These are phyloP conservation scores for Trichosporon sp. DNA, from an alignment of 1,284 basidiomycete genomes.

Conservation along the genomic window DNA sequence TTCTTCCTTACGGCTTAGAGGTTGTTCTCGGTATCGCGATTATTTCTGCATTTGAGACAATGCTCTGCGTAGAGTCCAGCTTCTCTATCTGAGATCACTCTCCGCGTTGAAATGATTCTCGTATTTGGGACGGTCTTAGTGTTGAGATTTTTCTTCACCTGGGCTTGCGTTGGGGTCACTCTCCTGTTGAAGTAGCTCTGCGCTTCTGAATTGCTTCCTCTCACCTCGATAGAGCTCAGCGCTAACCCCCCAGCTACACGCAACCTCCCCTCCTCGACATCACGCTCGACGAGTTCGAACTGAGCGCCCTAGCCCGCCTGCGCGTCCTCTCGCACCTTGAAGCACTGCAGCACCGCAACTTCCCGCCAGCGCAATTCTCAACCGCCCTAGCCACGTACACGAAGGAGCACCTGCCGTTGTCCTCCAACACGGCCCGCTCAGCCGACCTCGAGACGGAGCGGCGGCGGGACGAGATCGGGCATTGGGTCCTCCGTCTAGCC, in stretches of 20 bases:
- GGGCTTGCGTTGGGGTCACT: no score
- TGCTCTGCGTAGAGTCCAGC: no score
- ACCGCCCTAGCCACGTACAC: slow-evolving; percentile 32
- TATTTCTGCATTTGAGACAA: no score
- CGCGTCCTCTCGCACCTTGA: slow-evolving; percentile 88
- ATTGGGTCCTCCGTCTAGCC: slow-evolving; percentile 90
- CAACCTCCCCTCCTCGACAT: slow-evolving; percentile 81
- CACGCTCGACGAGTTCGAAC: slow-evolving; percentile 94
- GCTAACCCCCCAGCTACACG: slow-evolving; percentile 61
- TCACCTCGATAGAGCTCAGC: neutral
- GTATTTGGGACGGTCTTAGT: no score
- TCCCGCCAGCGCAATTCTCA: slow-evolving; percentile 36
- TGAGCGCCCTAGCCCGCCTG: slow-evolving; percentile 80
- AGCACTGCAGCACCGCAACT: slow-evolving; percentile 55
- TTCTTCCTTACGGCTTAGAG: no score
- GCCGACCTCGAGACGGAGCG: slow-evolving; percentile 62
- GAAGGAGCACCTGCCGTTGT: slow-evolving; percentile 54
- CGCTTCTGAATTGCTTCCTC: no score
- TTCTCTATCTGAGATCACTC: no score
- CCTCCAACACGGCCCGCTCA: slow-evolving; percentile 56
- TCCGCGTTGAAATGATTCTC: no score
- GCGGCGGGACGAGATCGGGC: slow-evolving; percentile 80
- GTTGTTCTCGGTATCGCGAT: no score
- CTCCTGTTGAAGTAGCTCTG: slow-evolving; percentile 4
- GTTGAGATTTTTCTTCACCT: no score